These are phyloP conservation scores for Aureobasidium leucospermi DNA, from an alignment of 2,329 filamentous ascomycete genomes.

Conservation along the genomic window DNA sequence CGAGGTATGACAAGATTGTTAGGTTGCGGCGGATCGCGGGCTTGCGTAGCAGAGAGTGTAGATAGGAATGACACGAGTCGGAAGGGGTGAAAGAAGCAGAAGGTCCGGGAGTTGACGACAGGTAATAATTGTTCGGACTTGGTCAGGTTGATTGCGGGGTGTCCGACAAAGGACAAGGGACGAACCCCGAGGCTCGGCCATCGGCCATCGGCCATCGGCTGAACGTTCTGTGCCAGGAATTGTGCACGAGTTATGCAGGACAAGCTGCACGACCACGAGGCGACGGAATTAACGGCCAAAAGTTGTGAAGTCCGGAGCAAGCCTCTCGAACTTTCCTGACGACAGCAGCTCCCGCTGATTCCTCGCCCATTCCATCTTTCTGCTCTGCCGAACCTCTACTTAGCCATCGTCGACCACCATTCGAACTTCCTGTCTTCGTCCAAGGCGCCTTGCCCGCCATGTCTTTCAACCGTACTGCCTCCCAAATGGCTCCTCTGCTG, in stretches of 20 bases:
- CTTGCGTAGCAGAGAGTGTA: too few relatives aligned
- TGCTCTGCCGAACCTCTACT: neutral
- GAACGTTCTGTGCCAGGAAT: too few relatives aligned
- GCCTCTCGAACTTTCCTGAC: neutral
- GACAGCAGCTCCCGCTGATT: neutral
- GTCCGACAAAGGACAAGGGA: neutral
- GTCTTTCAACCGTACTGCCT: slow-evolving; percentile 38
- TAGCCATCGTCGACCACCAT: slow-evolving; percentile 7
- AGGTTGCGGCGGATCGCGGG: too few relatives aligned
- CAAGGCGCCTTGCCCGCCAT: slow-evolving; percentile 29
- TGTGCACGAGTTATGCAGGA: neutral
- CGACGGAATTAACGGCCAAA: neutral
- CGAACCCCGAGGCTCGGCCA: neutral
- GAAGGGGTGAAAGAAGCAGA: neutral
- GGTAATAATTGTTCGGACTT: neutral
- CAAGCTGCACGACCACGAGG: neutral
- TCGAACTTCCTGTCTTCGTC: neutral
- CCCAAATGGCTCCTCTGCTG: slow-evolving; percentile 40
- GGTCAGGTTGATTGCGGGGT: neutral
- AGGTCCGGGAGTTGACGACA: neutral
- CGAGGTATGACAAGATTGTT: too few relatives aligned
- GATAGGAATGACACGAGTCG: too few relatives aligned
- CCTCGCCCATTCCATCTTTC: neutral
- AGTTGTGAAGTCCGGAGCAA: neutral
- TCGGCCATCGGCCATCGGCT: neutral